Evolutionary conservation across 352 stramenopile species (phyloP).

Genomic region (Blastocystis sp.): DNA sequence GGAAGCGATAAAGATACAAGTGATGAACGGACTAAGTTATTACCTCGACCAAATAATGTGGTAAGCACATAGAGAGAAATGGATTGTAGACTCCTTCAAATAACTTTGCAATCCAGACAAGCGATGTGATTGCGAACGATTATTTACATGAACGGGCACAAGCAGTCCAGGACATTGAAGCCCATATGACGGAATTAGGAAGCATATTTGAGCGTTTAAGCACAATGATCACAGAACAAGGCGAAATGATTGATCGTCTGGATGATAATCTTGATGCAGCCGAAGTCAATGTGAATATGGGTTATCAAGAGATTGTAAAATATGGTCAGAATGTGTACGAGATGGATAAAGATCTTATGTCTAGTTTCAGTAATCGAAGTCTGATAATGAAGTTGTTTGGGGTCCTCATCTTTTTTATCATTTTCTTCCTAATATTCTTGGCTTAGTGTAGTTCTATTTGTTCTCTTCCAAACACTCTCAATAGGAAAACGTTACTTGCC

Average conservation of each 20-base stretch:
- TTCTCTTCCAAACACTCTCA: background rate
- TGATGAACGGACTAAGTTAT: background rate
- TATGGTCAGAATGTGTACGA: conserved; percentile 58
- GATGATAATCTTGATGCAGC: conserved; percentile 59
- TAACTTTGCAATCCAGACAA: conserved; percentile 27
- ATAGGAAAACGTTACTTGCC: background rate
- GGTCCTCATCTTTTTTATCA: conserved; percentile 60
- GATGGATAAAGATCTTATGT: background rate
- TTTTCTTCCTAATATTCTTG: conserved; percentile 60
- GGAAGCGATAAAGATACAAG: background rate
- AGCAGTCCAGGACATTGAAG: conserved; percentile 52
- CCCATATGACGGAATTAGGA: conserved; percentile 52
- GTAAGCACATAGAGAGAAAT: background rate
- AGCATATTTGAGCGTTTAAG: conserved; percentile 48
- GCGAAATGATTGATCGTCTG: conserved; percentile 55
- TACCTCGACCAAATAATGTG: background rate
- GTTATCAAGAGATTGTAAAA: conserved; percentile 59
- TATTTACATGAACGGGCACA: conserved; percentile 56
- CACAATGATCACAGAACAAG: conserved; percentile 59
- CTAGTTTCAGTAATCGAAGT: conserved; percentile 54
- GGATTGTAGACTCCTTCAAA: background rate
- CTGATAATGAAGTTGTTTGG: conserved; percentile 55
- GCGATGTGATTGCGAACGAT: conserved; percentile 53
- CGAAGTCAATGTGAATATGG: conserved; percentile 49
- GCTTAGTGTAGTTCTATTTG: conserved; percentile 25